Evolutionary conservation across 768 basidiomycete species (phyloP).

Genomic region (Termitomyces sp.): DNA sequence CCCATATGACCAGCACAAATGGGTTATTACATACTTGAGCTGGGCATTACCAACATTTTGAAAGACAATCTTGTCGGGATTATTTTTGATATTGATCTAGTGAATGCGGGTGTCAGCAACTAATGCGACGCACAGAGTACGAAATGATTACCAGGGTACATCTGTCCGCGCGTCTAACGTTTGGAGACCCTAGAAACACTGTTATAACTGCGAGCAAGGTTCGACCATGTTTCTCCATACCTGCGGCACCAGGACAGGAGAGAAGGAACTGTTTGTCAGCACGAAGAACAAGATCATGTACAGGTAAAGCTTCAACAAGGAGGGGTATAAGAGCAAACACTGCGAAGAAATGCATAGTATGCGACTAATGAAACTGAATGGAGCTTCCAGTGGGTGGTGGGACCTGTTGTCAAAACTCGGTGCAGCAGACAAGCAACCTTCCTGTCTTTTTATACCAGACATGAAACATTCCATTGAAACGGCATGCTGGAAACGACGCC

Average conservation of each 20-base stretch:
- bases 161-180: constrained; percentile 9
- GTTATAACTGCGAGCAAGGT: neutral
- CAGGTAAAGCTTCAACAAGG: constrained; percentile 5
- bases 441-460: neutral
- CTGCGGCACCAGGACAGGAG: constrained; percentile 10
- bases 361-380: neutral
- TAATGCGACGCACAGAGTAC: neutral
- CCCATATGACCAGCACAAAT: neutral
- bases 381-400: constrained; percentile 2
- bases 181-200: constrained; percentile 2
- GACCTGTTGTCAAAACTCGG: constrained; percentile 10
- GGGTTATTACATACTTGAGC: constrained; percentile 6
- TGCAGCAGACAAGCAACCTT: neutral
- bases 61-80: constrained; percentile 9
- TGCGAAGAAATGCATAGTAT: neutral
- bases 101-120: neutral
- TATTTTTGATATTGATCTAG: constrained; percentile 8
- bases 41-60: constrained; percentile 9
- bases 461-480: neutral
- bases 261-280: constrained; percentile 4
- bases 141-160: constrained; percentile 9
- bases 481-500: neutral
- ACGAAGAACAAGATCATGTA: neutral
- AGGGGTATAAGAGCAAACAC: constrained; percentile 3
- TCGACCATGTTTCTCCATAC: neutral